Evolutionary conservation across 768 basidiomycete genomes (phyloP).

Genomic region (Naganishia vaughanmartiniae): DNA sequence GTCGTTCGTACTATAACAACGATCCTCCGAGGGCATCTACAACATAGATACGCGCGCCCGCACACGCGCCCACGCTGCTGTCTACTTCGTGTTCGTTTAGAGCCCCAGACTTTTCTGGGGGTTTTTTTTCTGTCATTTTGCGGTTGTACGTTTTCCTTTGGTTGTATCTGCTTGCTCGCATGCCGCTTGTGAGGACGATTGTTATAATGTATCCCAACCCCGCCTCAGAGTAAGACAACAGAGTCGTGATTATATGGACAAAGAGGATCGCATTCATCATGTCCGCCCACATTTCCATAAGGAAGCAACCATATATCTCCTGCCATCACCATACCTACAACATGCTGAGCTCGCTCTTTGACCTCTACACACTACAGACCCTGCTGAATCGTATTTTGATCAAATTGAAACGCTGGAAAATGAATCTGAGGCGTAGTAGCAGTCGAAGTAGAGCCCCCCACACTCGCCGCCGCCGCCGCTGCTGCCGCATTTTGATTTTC

Average conservation of each 20-base stretch:
- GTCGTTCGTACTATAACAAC: constrained; percentile 39
- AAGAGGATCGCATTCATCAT: background rate
- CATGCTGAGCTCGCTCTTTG: background rate
- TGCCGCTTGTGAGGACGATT: background rate
- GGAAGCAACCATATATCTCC: background rate
- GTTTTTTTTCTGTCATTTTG: background rate
- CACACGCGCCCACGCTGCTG: too few relatives aligned
- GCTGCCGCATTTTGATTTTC: background rate
- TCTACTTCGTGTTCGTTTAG: background rate
- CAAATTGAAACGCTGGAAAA: constrained; percentile 12
- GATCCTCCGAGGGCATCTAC: constrained; percentile 20
- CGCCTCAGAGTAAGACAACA: background rate
- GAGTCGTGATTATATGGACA: background rate
- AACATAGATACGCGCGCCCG: too few relatives aligned
- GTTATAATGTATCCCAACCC: background rate
- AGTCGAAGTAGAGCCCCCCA: background rate
- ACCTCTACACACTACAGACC: constrained; percentile 7
- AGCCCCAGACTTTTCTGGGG: background rate
- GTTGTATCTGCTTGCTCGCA: background rate
- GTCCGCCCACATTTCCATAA: background rate
- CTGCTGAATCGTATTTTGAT: constrained; percentile 7
- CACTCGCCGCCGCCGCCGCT: background rate
- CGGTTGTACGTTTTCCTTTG: background rate
- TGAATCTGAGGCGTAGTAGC: background rate
- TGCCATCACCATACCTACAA: too few relatives aligned